Conservation (phyloP, 2,329 filamentous ascomycete genomes). For the Lachnellula hyalina region DNA sequence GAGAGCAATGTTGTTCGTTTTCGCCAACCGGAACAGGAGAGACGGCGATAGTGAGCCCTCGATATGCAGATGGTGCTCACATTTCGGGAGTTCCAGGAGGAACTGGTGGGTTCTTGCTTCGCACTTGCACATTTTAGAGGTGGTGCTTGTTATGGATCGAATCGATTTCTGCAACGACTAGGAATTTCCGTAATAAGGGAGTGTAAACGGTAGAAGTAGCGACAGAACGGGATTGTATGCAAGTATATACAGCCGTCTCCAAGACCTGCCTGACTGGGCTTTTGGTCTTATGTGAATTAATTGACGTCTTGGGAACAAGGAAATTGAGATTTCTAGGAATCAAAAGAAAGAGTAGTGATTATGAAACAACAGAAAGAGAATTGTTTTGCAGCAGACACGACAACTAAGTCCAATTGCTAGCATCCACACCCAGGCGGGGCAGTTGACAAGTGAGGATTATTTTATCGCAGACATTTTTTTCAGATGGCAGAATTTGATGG, state of each 20-base stretch:
- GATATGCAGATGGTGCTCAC: constrained; percentile 76
- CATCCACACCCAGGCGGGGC: background rate
- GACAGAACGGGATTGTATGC: no score
- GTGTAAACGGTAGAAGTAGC: no score
- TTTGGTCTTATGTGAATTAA: no score
- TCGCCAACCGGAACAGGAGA: constrained; percentile 64
- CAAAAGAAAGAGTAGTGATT: no score
- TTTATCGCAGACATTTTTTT: background rate
- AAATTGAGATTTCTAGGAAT: no score
- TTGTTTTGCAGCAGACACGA: background rate
- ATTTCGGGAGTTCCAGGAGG: constrained; percentile 65
- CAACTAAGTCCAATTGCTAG: no score
- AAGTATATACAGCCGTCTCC: no score
- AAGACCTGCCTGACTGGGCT: no score
- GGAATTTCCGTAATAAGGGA: background rate
- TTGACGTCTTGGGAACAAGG: no score
- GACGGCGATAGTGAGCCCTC: constrained; percentile 68
- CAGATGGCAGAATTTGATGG: background rate
- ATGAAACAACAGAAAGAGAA: background rate
- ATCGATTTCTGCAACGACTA: background rate
- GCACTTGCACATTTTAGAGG: constrained; percentile 25
- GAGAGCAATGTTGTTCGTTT: constrained; percentile 59
- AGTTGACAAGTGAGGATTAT: background rate
- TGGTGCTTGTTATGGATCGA: no score
- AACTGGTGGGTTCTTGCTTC: constrained; percentile 38